Evolutionary conservation across 2,329 filamentous ascomycete genomes (phyloP).

Genomic region (Dactylonectria macrodidyma): DNA sequence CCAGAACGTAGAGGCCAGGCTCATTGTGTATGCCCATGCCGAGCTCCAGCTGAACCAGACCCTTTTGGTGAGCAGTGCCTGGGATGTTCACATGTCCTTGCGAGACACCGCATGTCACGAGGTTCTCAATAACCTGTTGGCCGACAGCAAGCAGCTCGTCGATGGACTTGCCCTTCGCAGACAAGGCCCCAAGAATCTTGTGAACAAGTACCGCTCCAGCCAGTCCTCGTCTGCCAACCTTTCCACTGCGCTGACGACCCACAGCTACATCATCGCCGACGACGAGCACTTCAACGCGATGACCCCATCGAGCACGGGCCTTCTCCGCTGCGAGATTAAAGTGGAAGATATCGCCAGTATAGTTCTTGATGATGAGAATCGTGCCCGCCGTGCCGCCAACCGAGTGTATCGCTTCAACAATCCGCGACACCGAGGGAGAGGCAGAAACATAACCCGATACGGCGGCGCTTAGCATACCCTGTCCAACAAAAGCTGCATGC

Average conservation of each 20-base stretch:
- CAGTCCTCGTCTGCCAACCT: slow-evolving; percentile 71
- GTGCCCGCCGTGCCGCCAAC: too few species aligned
- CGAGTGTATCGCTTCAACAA: slow-evolving; percentile 45
- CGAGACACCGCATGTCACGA: too few species aligned
- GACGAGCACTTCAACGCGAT: slow-evolving; percentile 72
- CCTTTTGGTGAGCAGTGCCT: slow-evolving; percentile 63
- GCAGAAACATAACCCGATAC: slow-evolving; percentile 79
- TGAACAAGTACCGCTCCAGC: slow-evolving; percentile 76
- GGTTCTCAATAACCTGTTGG: slow-evolving; percentile 45
- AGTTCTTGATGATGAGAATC: slow-evolving; percentile 77
- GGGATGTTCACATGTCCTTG: slow-evolving; percentile 68
- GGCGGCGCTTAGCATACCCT: slow-evolving; percentile 72
- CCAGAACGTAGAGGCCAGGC: slow-evolving; percentile 19
- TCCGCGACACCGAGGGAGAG: slow-evolving; percentile 74
- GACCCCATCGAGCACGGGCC: slow-evolving; percentile 67
- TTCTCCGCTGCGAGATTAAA: slow-evolving; percentile 79
- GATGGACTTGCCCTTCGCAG: too few species aligned
- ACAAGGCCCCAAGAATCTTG: slow-evolving; percentile 73
- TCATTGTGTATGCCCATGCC: slow-evolving; percentile 44
- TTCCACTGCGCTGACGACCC: slow-evolving; percentile 72
- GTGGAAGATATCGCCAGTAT: slow-evolving; percentile 74
- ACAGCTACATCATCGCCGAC: slow-evolving; percentile 78
- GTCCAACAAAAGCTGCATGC: slow-evolving; percentile 75
- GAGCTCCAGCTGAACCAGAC: slow-evolving; percentile 71
- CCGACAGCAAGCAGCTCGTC: background rate